These are phyloP conservation scores for Crepidotus variabilis DNA, from an alignment of 768 basidiomycete genomes.

Conservation along the genomic window DNA sequence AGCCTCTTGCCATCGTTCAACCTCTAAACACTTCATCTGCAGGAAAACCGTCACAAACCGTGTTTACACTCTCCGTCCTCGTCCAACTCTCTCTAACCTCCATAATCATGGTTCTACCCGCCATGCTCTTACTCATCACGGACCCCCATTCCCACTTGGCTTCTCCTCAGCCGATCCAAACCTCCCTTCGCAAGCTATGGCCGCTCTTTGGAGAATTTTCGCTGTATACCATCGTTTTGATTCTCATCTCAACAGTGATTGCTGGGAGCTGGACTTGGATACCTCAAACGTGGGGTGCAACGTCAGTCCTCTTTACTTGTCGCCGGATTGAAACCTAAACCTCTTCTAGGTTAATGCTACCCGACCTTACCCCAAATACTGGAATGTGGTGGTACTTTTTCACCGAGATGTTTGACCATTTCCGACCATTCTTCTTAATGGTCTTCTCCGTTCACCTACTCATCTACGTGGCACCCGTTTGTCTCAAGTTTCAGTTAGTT, in stretches of 20 bases:
- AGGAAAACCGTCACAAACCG: slow-evolving; percentile 58
- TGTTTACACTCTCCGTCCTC: slow-evolving; percentile 68
- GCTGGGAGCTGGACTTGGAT: slow-evolving; percentile 69
- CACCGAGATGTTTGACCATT: slow-evolving; percentile 99
- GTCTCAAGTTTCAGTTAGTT: slow-evolving; percentile 81
- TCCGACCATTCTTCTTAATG: slow-evolving; percentile 92
- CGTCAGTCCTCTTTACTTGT: slow-evolving; percentile 40
- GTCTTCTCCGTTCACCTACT: slow-evolving; percentile 88
- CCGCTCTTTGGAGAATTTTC: slow-evolving; percentile 47
- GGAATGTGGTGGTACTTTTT: slow-evolving; percentile 99
- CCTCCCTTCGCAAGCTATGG: slow-evolving; percentile 23
- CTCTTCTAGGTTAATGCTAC: slow-evolving; percentile 62
- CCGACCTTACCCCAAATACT: slow-evolving; percentile 90
- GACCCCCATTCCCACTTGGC: slow-evolving; percentile 67
- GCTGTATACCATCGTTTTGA: slow-evolving; percentile 45
- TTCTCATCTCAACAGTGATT: slow-evolving; percentile 48
- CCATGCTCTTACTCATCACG: slow-evolving; percentile 59
- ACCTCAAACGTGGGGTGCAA: slow-evolving; percentile 79
- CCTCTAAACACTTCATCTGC: not conserved
- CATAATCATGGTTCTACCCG: slow-evolving; percentile 59
- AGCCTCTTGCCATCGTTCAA: not conserved
- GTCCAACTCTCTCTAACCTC: slow-evolving; percentile 73
- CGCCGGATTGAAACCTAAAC: slow-evolving; percentile 1
- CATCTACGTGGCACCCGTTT: slow-evolving; percentile 81
- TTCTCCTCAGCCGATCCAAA: slow-evolving; percentile 43